These are phyloP conservation scores for Phytophthora ohioensis DNA, from an alignment of 352 stramenopile species.

Conservation along the genomic window DNA sequence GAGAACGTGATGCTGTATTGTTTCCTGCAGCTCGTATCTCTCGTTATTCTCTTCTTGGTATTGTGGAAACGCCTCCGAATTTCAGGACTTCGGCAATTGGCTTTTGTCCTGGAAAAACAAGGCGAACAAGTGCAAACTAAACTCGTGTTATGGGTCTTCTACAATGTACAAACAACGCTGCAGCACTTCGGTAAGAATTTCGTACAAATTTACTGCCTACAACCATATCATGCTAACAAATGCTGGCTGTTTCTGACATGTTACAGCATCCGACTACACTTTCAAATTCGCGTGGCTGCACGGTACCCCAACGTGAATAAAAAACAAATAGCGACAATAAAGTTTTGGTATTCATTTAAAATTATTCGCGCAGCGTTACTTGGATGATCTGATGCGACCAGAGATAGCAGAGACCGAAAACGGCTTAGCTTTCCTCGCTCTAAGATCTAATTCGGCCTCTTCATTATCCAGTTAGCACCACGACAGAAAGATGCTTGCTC, in stretches of 20 bases:
- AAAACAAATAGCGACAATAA: too few relatives aligned
- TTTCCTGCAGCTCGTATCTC: constrained; percentile 47
- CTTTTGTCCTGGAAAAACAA: constrained; percentile 53
- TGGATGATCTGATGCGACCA: constrained; percentile 10
- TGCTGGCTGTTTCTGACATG: not conserved
- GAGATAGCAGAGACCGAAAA: constrained; percentile 12
- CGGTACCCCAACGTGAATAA: constrained; percentile 8
- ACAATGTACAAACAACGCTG: constrained; percentile 40
- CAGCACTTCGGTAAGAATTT: constrained; percentile 41
- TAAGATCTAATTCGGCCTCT: not conserved
- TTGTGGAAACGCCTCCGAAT: constrained; percentile 34
- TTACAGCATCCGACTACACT: constrained; percentile 37
- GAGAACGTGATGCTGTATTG: constrained; percentile 44
- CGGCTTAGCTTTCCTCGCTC: not conserved
- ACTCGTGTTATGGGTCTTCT: constrained; percentile 53
- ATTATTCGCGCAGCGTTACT: not conserved
- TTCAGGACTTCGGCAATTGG: constrained; percentile 40
- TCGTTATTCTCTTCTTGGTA: constrained; percentile 38
- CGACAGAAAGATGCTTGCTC: not conserved
- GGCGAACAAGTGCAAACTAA: constrained; percentile 44
- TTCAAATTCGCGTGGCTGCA: constrained; percentile 45
- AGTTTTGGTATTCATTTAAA: too few relatives aligned
- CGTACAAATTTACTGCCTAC: not conserved
- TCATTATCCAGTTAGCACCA: not conserved
- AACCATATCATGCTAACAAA: not conserved